Base-by-base conservation (phyloP, 2,329 filamentous ascomycete genomes). In the Colletotrichum viniferum region DNA sequence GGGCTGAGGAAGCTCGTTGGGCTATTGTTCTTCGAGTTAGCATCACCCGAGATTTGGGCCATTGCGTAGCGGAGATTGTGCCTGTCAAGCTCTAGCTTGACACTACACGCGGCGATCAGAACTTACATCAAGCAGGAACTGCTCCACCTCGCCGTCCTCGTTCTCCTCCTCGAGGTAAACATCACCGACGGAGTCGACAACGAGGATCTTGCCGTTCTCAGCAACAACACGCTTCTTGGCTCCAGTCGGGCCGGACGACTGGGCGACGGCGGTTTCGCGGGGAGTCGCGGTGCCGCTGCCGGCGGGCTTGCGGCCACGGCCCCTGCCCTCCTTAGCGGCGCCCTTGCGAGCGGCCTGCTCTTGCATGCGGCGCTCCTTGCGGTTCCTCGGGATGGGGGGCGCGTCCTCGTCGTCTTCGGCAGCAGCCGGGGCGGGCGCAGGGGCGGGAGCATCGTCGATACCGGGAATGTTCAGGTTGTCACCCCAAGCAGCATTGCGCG, bases 141-240 rank as follows among this genome's bases (percentile, higher is more conserved):
- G 95, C 79, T 94, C 91, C 36, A 92, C 90, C 71, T 94, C 92
- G 69, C 97, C 97, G 28, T 98, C 95, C 79, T 96, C 96, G 67
- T 95, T 95, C 80, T 95, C 91, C 82, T 98, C 95, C 85, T 98
- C 96, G n/a, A 99, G 88, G 82, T 95, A 99, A 14, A 99, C 97
- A 80, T 98, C 96, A 32, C 97, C 97, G 12, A 94, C 88, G 1
- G 95, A 95, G 85, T 99, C 96, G 5, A 99, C 97, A 71, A 99
- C 93, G 48, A 99, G 88, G 1, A 98, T 90, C 88, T 98, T 99
- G 79, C 97, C 97, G 80, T 99, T 99, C 88, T 98, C 94, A 4
- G 96, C 96, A 30, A 96, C 92, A 18, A 98, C 95, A 43, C 95
- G 91, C 89, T 96, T 98, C 86, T 95, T 95, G 38, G 94, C 89